A percentile compares a stretch with the other conserved stretches of the same genome.
Evolutionary conservation across 495 filamentous ascomycete genomes (phyloP).

Genomic region (Coniosporium apollinis): DNA sequence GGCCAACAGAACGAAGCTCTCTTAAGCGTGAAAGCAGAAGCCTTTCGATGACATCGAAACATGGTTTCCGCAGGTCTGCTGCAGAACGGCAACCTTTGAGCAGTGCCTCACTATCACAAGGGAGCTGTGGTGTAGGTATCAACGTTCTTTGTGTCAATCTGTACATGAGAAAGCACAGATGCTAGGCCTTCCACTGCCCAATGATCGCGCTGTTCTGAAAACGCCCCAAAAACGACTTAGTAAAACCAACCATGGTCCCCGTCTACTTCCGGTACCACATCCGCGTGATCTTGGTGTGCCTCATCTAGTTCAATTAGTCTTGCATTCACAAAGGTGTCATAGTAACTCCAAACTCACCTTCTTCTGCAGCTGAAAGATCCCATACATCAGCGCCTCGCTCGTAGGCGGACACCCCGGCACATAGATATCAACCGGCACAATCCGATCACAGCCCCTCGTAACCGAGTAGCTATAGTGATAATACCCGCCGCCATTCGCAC

Average conservation of each 20-base stretch:
- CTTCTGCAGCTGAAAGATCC: conserved; percentile 59
- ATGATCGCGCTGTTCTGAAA: no score
- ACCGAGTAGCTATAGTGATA: conserved; percentile 91
- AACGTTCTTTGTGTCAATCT: no score
- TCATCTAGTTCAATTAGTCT: conserved; percentile 42
- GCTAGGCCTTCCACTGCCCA: no score
- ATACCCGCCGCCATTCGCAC: conserved; percentile 86
- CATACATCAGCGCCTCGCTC: conserved; percentile 75
- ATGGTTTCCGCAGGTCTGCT: no score
- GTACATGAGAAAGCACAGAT: no score
- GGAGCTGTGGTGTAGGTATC: no score
- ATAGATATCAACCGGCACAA: conserved; percentile 86
- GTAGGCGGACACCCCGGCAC: conserved; percentile 88
- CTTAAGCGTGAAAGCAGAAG: no score
- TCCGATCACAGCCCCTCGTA: conserved; percentile 70
- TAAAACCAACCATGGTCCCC: not conserved
- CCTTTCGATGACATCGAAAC: no score
- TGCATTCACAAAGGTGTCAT: not conserved
- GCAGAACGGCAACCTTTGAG: no score
- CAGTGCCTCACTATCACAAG: no score
- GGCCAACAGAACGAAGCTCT: no score
- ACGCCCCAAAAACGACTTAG: no score
- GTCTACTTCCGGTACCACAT: conserved; percentile 49
- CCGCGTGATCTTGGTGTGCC: conserved; percentile 54
- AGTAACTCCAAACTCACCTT: conserved; percentile 1